These are phyloP conservation scores for Chernovozyma aurita DNA, from an alignment of 1,139 yeast genomes.

Conservation along the genomic window DNA sequence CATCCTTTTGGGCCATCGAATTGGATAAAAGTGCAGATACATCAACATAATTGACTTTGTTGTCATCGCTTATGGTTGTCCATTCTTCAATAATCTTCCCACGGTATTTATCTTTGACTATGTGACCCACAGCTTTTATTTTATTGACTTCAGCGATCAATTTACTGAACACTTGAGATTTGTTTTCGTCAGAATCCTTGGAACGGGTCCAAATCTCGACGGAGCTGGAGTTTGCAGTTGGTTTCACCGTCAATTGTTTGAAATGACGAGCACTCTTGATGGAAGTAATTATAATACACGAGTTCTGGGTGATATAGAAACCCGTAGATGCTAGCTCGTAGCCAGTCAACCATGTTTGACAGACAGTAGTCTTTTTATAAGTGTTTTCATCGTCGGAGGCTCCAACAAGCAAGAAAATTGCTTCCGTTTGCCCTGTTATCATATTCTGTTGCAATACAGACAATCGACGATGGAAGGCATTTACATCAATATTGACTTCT, in stretches of 20 bases:
- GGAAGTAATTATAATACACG: constrained; percentile 68
- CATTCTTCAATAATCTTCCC: constrained; percentile 85
- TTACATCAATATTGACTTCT: constrained; percentile 34
- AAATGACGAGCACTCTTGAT: constrained; percentile 85
- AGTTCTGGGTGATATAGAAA: constrained; percentile 58
- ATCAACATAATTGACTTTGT: constrained; percentile 46
- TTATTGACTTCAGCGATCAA: constrained; percentile 44
- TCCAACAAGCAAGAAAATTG: constrained; percentile 70
- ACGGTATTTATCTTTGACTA: constrained; percentile 69
- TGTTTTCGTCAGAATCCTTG: constrained; percentile 50
- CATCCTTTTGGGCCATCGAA: constrained; percentile 73
- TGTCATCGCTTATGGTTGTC: constrained; percentile 51
- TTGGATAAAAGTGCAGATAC: constrained; percentile 47
- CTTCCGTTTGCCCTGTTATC: constrained; percentile 41
- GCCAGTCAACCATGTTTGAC: constrained; percentile 91
- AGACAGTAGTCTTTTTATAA: constrained; percentile 80
- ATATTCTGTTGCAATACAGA: constrained; percentile 37
- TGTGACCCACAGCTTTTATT: constrained; percentile 49
- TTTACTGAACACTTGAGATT: constrained; percentile 64
- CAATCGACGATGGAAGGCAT: constrained; percentile 37
- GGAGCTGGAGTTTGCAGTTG: constrained; percentile 35
- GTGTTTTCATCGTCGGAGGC: constrained; percentile 86
- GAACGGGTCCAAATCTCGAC: constrained; percentile 74
- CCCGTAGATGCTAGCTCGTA: constrained; percentile 94
- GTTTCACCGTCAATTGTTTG: constrained; percentile 42